Conservation (phyloP, 306 rosid species). For the Glycine soja region DNA sequence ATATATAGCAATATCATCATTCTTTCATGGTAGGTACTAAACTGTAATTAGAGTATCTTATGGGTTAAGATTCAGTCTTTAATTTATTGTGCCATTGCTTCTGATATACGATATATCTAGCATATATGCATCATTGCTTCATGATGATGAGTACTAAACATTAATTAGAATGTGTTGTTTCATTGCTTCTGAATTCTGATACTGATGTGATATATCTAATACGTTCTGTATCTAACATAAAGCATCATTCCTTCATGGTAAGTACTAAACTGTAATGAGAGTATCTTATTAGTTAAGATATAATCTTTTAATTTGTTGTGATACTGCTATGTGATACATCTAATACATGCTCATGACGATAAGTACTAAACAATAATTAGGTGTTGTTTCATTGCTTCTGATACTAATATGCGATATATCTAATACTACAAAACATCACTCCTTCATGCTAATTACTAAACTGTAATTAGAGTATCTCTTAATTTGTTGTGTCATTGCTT, state of each 20-base stretch:
- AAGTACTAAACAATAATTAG: constrained; percentile 36
- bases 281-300: background rate
- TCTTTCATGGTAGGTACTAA: constrained; percentile 77
- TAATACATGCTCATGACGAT: constrained; percentile 68
- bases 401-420: background rate
- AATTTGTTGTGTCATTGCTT: background rate
- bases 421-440: constrained; percentile 50
- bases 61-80: background rate
- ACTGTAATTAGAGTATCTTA: background rate
- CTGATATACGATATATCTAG: background rate
- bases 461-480: constrained; percentile 4
- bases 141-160: background rate
- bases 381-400: background rate
- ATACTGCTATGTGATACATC: background rate
- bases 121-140: background rate
- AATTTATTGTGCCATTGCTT: background rate
- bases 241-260: background rate
- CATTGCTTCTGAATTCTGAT: background rate
- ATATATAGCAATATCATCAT: constrained; percentile 43
- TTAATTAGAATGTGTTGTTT: too few relatives aligned
- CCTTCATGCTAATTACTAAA: constrained; percentile 69
- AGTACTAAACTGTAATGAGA: background rate
- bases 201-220: too few relatives aligned
- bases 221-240: too few relatives aligned
- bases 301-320: background rate